A percentile compares a stretch with the other conserved stretches of the same genome.
phyloP scores from a whole-genome alignment of 768 basidiomycete genomes.

The Russula sp. region DNA sequence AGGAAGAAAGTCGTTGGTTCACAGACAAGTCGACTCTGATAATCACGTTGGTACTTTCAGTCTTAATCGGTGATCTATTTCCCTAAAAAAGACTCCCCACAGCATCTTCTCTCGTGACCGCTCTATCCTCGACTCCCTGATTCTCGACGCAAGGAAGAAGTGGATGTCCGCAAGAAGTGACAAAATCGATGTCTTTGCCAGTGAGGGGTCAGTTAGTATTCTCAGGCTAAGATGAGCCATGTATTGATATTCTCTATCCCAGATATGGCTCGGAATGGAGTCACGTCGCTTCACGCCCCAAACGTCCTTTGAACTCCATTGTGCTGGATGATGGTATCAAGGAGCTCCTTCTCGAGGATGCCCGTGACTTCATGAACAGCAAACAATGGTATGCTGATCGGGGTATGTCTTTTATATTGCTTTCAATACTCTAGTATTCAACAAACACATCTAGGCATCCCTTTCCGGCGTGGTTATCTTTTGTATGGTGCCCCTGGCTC shows the following conservation, averaged over 20 bases:
- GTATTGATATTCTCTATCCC: background rate
- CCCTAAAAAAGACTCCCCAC: conserved; percentile 5
- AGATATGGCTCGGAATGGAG: conserved; percentile 41
- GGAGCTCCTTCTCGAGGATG: conserved; percentile 60
- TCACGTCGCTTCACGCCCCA: conserved; percentile 50
- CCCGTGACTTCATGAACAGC: conserved; percentile 60
- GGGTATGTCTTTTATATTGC: conserved; percentile 33
- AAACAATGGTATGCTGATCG: conserved; percentile 69
- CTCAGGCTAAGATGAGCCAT: background rate
- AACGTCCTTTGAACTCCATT: conserved; percentile 61
- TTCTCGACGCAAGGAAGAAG: conserved; percentile 20
- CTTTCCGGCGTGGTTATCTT: conserved; percentile 77
- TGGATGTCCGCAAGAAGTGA: conserved; percentile 10
- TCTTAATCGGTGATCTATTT: background rate
- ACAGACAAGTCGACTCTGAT: conserved; percentile 36
- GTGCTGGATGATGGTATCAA: conserved; percentile 66
- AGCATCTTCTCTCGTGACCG: conserved; percentile 19
- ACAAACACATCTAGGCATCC: conserved; percentile 39
- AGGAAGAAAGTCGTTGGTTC: conserved; percentile 33
- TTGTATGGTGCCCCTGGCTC: conserved; percentile 71
- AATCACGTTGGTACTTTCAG: conserved; percentile 36
- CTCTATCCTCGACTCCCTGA: conserved; percentile 21
- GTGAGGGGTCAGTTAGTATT: conserved; percentile 34
- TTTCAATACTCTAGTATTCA: background rate
- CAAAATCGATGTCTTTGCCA: conserved; percentile 39